phyloP scores from a whole-genome alignment of 805 yeast genomes.

The Sugiyamaella lignohabitans region DNA sequence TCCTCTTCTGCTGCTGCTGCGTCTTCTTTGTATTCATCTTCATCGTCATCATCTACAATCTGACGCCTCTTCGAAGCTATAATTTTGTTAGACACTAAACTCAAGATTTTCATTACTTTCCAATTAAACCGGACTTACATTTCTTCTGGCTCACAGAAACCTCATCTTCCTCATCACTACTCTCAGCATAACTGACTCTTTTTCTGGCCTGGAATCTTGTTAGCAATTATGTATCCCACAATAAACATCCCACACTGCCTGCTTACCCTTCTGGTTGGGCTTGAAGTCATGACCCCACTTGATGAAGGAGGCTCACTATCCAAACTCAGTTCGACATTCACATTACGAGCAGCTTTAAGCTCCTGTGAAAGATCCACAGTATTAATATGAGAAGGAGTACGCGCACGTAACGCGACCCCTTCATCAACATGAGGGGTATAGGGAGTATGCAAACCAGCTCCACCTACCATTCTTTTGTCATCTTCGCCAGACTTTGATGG shows the following conservation, averaged over 20 bases:
- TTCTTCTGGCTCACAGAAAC: constrained; percentile 26
- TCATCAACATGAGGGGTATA: neutral
- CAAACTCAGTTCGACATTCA: too few relatives aligned
- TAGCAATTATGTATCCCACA: constrained; percentile 11
- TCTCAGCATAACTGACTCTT: constrained; percentile 51
- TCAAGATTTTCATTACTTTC: too few relatives aligned
- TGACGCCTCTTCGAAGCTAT: constrained; percentile 47
- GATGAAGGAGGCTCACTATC: neutral
- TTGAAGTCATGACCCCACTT: neutral
- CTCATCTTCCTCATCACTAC: constrained; percentile 47
- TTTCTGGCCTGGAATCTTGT: constrained; percentile 2
- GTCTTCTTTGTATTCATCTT: constrained; percentile 15
- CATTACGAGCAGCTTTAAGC: neutral
- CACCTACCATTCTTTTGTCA: neutral
- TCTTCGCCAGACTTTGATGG: neutral
- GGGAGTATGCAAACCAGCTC: neutral
- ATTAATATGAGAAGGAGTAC: constrained; percentile 1
- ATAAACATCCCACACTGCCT: neutral
- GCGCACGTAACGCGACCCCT: neutral
- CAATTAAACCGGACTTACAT: too few relatives aligned
- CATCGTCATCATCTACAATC: constrained; percentile 39
- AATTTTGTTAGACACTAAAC: constrained; percentile 30
- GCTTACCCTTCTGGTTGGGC: constrained; percentile 1
- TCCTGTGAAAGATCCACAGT: neutral
- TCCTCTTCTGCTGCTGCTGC: constrained; percentile 36